Evolutionary conservation across 306 rosid genomes (phyloP), one percentile per base, ranked within the genome.

Genomic region (Pterocarpus santalinus): DNA sequence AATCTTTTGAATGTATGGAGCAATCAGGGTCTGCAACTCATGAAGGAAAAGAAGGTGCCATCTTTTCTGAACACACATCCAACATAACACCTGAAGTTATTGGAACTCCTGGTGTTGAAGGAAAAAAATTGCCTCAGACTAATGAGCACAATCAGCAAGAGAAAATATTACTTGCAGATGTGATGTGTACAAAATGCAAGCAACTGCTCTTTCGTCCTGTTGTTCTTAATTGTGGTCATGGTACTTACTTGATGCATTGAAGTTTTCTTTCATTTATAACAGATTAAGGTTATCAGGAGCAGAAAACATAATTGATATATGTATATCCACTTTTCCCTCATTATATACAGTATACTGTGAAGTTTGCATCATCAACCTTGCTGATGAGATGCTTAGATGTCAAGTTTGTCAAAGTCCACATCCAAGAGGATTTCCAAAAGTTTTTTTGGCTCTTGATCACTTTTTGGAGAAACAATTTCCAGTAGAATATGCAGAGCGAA

Each of bases 191-290:
- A 41, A 80, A 64, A 10, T 94, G 98, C 97, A 87, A 88, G 62
- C 87, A 86, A 60, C 79, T 94, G 72, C 80, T 91, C 14, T 80
- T 87, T 84, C 87, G 38, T 76, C 98, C 98, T 35, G 82, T 88
- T 63, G 97, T 84, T 90, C 91, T 92, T 58, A 91, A 90, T 72
- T 94, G 97, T 85, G 98, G 98, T 67, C 97, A 94, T 71, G 97
- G 98, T 92, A 91, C 17, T 28, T 70, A 12, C 49, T 70, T 88
- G 69, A 32, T 75, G 41, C 36, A 38, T 34, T 49, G 39, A 60
- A 15, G 5, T 76, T 78, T 47, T 35, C 12, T 55, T 62, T 73
- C 51, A 61, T 60, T 77, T 46, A 8, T 83, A 71, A 66, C 28
- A 39, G 36, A 16, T 80, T 77, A 56, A 64, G 68, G 79, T 17